Conservation (phyloP, 805 yeast species). For the Yarrowia divulgata region DNA sequence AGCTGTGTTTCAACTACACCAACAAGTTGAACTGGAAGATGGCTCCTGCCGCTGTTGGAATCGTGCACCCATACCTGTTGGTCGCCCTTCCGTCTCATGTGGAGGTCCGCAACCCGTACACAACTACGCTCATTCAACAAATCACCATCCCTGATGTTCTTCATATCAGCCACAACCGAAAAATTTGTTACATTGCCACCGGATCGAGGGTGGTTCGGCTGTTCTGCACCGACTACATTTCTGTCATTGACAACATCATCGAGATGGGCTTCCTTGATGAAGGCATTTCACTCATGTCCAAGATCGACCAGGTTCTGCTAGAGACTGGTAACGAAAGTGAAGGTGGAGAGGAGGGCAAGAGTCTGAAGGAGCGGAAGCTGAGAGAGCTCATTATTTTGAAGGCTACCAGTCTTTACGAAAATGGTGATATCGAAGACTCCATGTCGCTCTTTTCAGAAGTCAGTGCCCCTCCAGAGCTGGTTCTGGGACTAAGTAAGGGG, state of each 20-base stretch:
- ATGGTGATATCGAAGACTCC: conserved; percentile 51
- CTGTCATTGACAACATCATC: conserved; percentile 51
- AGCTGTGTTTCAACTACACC: conserved; percentile 33
- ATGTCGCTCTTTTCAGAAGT: conserved; percentile 59
- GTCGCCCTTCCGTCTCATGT: conserved; percentile 48
- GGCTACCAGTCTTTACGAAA: conserved; percentile 51
- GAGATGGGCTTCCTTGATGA: conserved; percentile 51
- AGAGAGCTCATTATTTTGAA: conserved; percentile 56
- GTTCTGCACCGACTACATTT: conserved; percentile 47
- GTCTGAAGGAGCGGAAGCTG: conserved; percentile 50
- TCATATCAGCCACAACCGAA: conserved; percentile 44
- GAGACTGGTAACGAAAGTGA: conserved; percentile 15
- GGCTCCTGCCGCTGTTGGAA: conserved; percentile 4
- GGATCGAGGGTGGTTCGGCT: conserved; percentile 47
- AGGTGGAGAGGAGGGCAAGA: conserved; percentile 15
- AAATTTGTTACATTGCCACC: conserved; percentile 49
- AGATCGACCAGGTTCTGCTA: conserved; percentile 47
- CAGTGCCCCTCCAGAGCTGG: conserved; percentile 65
- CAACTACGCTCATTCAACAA: conserved; percentile 52
- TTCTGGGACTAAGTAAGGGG: conserved; percentile 53
- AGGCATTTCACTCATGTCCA: conserved; percentile 56
- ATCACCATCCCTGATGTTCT: conserved; percentile 46
- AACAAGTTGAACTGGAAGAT: conserved; percentile 37
- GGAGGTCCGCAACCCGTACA: conserved; percentile 53
- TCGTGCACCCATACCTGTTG: conserved; percentile 53